A percentile compares a stretch with the other conserved stretches of the same genome.
Evolutionary conservation across 176 grass and related monocot species (phyloP).

Genomic region (Zoysia japonica): DNA sequence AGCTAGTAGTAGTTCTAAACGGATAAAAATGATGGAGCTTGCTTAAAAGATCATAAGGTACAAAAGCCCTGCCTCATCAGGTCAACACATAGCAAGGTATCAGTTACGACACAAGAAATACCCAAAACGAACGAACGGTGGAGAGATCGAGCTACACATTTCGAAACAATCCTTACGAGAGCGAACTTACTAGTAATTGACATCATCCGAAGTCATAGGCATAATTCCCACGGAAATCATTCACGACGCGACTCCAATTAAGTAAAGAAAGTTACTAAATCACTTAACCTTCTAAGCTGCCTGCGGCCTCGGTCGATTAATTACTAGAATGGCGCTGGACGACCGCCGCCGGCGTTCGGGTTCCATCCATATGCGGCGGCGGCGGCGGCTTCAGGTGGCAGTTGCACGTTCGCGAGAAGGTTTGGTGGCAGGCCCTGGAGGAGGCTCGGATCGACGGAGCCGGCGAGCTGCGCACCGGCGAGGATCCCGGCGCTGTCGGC

Average conservation of each 20-base stretch:
- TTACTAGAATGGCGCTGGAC: conserved; percentile 42
- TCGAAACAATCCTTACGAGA: conserved; percentile 41
- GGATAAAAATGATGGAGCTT: conserved; percentile 23
- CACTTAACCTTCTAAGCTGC: conserved; percentile 45
- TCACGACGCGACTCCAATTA: conserved; percentile 13
- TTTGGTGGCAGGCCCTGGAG: conserved; percentile 78
- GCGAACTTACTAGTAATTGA: conserved; percentile 17
- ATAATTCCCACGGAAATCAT: conserved; percentile 45
- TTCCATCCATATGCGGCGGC: conserved; percentile 49
- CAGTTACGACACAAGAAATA: conserved; percentile 41
- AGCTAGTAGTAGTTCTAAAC: background rate
- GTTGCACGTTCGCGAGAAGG: conserved; percentile 74
- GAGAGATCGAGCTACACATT: conserved; percentile 39
- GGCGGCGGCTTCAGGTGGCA: conserved; percentile 56
- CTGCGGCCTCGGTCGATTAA: background rate
- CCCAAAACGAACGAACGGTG: conserved; percentile 9
- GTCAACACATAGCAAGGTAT: conserved; percentile 24
- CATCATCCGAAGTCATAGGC: conserved; percentile 42
- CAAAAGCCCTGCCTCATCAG: conserved; percentile 14
- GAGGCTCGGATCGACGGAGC: conserved; percentile 52
- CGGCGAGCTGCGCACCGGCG: conserved; percentile 39
- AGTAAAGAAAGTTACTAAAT: conserved; percentile 39
- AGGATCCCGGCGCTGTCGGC: conserved; percentile 53
- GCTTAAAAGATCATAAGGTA: conserved; percentile 17
- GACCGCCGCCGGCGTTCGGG: conserved; percentile 33